Conservation (phyloP, 2,329 filamentous ascomycete genomes). For the Zarea fungicola region DNA sequence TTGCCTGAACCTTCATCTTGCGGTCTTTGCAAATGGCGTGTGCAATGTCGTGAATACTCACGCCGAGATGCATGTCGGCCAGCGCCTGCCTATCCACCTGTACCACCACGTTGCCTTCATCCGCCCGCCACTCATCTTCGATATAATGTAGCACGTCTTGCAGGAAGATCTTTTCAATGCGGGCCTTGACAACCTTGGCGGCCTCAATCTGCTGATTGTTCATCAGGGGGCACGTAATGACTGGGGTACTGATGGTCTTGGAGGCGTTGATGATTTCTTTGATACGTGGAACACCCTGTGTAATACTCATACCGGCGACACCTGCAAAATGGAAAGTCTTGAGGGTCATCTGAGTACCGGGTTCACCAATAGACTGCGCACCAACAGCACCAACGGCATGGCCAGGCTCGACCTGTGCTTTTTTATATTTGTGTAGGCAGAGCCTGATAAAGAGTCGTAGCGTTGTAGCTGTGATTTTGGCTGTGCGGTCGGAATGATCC, state of each 20-base stretch:
- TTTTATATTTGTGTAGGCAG: conserved; percentile 85
- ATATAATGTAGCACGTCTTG: conserved; percentile 75
- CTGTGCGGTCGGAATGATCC: conserved; percentile 61
- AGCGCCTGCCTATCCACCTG: conserved; percentile 77
- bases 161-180: conserved; percentile 92
- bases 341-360: conserved; percentile 97
- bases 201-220: conserved; percentile 70
- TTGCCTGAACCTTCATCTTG: conserved; percentile 69
- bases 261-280: conserved; percentile 99
- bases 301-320: conserved; percentile 99
- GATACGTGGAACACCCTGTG: conserved; percentile 97
- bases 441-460: conserved; percentile 71
- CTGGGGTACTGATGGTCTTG: conserved; percentile 86
- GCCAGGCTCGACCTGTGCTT: conserved; percentile 86
- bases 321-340: conserved; percentile 99
- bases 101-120: conserved; percentile 71
- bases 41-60: conserved; percentile 68
- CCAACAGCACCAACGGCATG: conserved; percentile 95
- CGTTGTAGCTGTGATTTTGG: conserved; percentile 74
- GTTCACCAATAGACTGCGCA: conserved; percentile 96
- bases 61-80: conserved; percentile 73
- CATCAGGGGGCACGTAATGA: conserved; percentile 81
- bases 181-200: conserved; percentile 84
- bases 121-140: conserved; percentile 82
- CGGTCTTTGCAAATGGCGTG: conserved; percentile 73